These are phyloP conservation scores for Coemansia sp. DNA, from an alignment of 192 early-diverging fungal genomes.

Conservation along the genomic window DNA sequence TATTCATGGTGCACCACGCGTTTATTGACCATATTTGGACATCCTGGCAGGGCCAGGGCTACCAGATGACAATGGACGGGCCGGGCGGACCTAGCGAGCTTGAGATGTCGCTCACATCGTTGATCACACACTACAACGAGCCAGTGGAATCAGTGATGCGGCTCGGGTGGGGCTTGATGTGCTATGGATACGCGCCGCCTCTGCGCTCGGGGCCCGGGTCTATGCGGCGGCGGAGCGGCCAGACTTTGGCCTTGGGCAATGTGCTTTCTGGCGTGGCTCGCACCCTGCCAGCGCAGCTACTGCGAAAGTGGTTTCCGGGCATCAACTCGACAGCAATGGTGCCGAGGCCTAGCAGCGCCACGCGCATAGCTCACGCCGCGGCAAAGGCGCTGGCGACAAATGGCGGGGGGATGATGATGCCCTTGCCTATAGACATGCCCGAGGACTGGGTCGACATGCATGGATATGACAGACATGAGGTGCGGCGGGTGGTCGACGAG, in stretches of 20 bases:
- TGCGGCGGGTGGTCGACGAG: constrained; percentile 19
- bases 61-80: constrained; percentile 46
- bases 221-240: constrained; percentile 7
- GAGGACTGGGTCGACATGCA: constrained; percentile 41
- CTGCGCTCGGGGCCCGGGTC: constrained; percentile 11
- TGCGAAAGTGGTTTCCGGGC: constrained; percentile 41
- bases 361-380: background rate
- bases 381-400: background rate
- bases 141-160: constrained; percentile 49
- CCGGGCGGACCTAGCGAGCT: background rate
- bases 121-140: constrained; percentile 36
- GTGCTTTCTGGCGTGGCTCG: background rate
- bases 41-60: constrained; percentile 53
- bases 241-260: background rate
- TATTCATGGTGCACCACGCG: constrained; percentile 57
- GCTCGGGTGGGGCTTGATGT: constrained; percentile 56
- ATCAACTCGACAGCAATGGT: constrained; percentile 10
- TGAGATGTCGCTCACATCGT: background rate
- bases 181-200: constrained; percentile 49
- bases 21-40: constrained; percentile 57
- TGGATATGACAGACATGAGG: constrained; percentile 15
- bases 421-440: constrained; percentile 27
- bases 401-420: constrained; percentile 24
- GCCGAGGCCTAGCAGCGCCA: background rate
- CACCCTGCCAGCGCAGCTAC: constrained; percentile 21